Base-by-base conservation (phyloP, 306 rosid genomes). In the Vicia villosa region DNA sequence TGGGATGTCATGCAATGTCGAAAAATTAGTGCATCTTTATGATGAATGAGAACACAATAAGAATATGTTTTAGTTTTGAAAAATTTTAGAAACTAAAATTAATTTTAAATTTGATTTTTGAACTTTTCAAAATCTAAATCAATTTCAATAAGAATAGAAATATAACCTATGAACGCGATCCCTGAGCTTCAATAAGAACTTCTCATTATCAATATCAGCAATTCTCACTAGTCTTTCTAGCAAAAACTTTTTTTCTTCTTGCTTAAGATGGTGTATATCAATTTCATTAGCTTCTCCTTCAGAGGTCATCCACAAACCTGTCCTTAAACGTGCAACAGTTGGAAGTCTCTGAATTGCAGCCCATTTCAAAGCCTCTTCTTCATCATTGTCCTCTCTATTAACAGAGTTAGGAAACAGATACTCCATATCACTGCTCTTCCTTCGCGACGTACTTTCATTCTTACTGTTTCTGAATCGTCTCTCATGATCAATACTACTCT, bases 201-300 rank as follows among this genome's bases (percentile, higher is more conserved):
- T 86, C 78, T 86, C 96, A 68, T 88, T 92, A 63, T 92, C 98
- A 61, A 79, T 78, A 9, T 90, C 91, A 1, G 91, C 89, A 66
- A 81, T 63, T 71, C 70, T 90, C 15, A 92, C 79, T 0, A 92
- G 79, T 68, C 93, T 86, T 19, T 90, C 91, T 59, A 92, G 59
- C 58, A 92, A 72, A 28, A 46, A 76, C 66, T 63, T 80, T 15
- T 86, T 82, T 63, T 92, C 96, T 28, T 89, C 74, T 26, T 75
- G 38, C 42, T 91, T 91, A 55, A 92, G 88, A 46, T 85, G 67
- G 16, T 80, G 64, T 14, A 90, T 54, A 26, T 89, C 89, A 17
- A 92, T 79, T 86, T 89, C 96, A 74, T 77, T 82, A 52, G 86
- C 64, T 24, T 68, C 63, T 11, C 98, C 98, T 62, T 84, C 77